Conservation (phyloP, 1,284 basidiomycete species). For the Exsudoporus floridanus region DNA sequence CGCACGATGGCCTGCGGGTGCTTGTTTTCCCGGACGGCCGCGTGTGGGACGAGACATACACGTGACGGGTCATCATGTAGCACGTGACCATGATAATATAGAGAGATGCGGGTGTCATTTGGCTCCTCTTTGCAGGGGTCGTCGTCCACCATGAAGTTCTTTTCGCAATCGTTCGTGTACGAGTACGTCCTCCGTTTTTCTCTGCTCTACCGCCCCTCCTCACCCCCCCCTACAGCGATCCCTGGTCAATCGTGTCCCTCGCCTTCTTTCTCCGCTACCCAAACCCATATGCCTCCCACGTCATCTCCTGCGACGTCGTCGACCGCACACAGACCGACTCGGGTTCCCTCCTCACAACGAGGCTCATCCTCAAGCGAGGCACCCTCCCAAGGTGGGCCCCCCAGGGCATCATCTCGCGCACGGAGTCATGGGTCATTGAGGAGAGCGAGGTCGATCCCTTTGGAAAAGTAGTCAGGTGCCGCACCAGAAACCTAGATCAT, state of each 20-base stretch:
- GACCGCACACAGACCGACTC: conserved; percentile 71
- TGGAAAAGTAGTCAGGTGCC: conserved; percentile 66
- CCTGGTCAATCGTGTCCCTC: conserved; percentile 87
- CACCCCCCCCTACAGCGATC: conserved; percentile 58
- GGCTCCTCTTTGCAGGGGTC: conserved; percentile 10
- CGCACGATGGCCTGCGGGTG: conserved; percentile 66
- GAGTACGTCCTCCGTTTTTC: conserved; percentile 47
- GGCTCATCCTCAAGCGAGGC: conserved; percentile 90
- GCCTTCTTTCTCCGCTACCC: conserved; percentile 97
- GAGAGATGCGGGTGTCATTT: neutral
- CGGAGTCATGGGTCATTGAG: conserved; percentile 86
- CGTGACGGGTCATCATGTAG: conserved; percentile 7
- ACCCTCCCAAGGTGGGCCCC: conserved; percentile 90
- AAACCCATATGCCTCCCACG: conserved; percentile 93
- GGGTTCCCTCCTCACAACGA: conserved; percentile 82
- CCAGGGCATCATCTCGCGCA: conserved; percentile 69
- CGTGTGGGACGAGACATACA: conserved; percentile 53
- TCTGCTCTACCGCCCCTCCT: no score
- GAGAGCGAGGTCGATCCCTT: conserved; percentile 86
- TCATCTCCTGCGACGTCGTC: conserved; percentile 93
- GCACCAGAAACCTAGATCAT: conserved; percentile 79
- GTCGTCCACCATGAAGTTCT: conserved; percentile 70
- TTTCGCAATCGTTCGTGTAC: conserved; percentile 76
- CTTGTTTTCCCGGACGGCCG: conserved; percentile 40
- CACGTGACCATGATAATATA: conserved; percentile 17